Conservation (phyloP, 495 filamentous ascomycete genomes). For the Cryomyces antarcticus region DNA sequence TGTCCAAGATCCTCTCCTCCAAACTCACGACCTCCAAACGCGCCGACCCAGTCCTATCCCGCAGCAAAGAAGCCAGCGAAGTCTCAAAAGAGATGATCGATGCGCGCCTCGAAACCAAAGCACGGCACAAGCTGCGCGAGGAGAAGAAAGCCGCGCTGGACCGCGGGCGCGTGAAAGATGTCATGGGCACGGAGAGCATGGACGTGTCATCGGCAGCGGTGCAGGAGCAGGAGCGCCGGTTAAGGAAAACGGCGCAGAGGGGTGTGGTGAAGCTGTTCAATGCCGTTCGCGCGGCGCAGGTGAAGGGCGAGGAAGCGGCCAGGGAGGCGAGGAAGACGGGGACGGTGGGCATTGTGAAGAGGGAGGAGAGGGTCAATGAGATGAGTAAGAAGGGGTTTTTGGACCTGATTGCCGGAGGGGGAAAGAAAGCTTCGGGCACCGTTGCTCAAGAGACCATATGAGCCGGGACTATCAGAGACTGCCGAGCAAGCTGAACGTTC, state of each 20-base stretch:
- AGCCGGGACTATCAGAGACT: too few species aligned
- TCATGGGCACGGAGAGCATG: slow-evolving; percentile 35
- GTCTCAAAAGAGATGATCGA: slow-evolving; percentile 46
- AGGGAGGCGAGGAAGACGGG: slow-evolving; percentile 45
- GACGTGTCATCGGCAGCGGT: slow-evolving; percentile 25
- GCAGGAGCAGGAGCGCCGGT: slow-evolving; percentile 55
- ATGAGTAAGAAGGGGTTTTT: slow-evolving; percentile 94
- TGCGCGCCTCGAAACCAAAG: slow-evolving; percentile 57
- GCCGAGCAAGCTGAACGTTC: too few species aligned
- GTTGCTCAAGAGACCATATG: too few species aligned
- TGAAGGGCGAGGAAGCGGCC: slow-evolving; percentile 58
- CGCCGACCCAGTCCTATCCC: slow-evolving; percentile 71
- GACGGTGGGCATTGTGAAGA: slow-evolving; percentile 48
- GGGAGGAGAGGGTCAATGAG: slow-evolving; percentile 71
- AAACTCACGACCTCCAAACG: slow-evolving; percentile 68
- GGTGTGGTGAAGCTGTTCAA: slow-evolving; percentile 93
- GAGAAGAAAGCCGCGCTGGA: slow-evolving; percentile 68
- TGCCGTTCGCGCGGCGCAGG: slow-evolving; percentile 78
- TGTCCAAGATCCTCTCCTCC: slow-evolving; percentile 70
- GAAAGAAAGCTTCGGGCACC: slow-evolving; percentile 20
- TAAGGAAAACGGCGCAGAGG: slow-evolving; percentile 72
- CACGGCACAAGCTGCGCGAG: slow-evolving; percentile 53
- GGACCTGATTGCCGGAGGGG: slow-evolving; percentile 59
- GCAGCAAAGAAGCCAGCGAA: slow-evolving; percentile 46
- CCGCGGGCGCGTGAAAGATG: slow-evolving; percentile 71